Evolutionary conservation across 2,329 filamentous ascomycete species (phyloP), one percentile per base, ranked within the genome.

Genomic region (Dothideomycetes sp.): DNA sequence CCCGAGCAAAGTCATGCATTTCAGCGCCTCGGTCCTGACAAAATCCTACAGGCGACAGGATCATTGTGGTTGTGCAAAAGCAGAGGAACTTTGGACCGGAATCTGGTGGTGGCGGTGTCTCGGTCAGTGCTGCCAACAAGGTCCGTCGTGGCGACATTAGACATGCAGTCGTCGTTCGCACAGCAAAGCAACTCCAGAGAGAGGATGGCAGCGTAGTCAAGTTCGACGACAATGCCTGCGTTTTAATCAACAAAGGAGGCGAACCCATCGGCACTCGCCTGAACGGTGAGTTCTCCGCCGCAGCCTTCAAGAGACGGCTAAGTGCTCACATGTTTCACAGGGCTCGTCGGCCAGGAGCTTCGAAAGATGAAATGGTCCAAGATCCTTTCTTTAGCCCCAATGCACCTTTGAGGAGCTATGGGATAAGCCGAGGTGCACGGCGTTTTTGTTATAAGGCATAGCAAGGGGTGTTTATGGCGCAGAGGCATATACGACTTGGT

Each of bases 161-260:
- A 48, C 91, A 98, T 63, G 91, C 91, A 15, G 86, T 98, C 33
- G 79, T 98, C 18, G 93, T 98, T 43, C 83, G 91, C 47, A 94
- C 89, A 29, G 77, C 70, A 54, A 94, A 96, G 68, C 82, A 88
- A 65, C 76, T 83, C 45, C 84, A 91, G 62, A 75, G 91, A 47
- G 77, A 77, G 22, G 91, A 98, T 66, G 91, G 91, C 38, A 88
- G 81, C 57, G 79, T 91, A 34, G 81, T 98, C 49, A 80, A 80
- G 51, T 98, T 98, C 61, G 91, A 94, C 64, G 91, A 98, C 65
- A 98, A 98, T 63, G 91, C 91, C 35, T 98, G 91, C 60, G 91
- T 98, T 34, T 70, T 98, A 51, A 83, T 98, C 62, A 96, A 93
- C 68, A 98, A 96, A 74, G 75, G 85, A 8, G 93, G 91, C 32